phyloP scores from a whole-genome alignment of 2,329 filamentous ascomycete genomes.

The Aureobasidium sp. region DNA sequence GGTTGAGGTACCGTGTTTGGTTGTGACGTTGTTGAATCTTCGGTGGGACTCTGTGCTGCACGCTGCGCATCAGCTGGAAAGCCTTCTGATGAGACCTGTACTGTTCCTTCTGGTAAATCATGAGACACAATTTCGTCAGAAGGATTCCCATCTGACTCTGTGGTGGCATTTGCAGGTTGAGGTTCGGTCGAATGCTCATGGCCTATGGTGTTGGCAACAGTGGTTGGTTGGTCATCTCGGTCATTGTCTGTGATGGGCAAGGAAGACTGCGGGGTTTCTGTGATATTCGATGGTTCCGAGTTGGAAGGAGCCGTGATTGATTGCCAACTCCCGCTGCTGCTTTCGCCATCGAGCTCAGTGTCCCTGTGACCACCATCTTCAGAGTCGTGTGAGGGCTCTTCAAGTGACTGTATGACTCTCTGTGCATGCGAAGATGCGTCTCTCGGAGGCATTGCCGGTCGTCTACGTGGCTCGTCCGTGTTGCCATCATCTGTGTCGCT shows the following conservation, averaged over 20 bases:
- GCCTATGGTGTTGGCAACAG: not conserved
- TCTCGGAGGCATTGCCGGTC: constrained; percentile 8
- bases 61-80: not conserved
- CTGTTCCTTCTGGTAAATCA: not conserved
- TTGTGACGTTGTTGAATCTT: not conserved
- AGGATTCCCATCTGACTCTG: not conserved
- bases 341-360: not conserved
- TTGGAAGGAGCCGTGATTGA: not conserved
- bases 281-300: not conserved
- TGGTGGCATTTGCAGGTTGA: not conserved
- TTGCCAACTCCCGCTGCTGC: constrained; percentile 9
- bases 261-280: not conserved
- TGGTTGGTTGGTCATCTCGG: not conserved
- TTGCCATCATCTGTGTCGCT: not conserved
- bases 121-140: not conserved
- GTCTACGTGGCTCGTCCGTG: not conserved
- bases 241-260: not conserved
- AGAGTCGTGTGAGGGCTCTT: not conserved
- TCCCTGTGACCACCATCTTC: not conserved
- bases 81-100: not conserved
- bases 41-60: not conserved
- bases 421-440: constrained; percentile 10
- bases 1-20: not conserved
- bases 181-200: not conserved
- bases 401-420: constrained; percentile 3